Conservation (phyloP, 2,329 filamentous ascomycete species). For the Ophiocordyceps australis region DNA sequence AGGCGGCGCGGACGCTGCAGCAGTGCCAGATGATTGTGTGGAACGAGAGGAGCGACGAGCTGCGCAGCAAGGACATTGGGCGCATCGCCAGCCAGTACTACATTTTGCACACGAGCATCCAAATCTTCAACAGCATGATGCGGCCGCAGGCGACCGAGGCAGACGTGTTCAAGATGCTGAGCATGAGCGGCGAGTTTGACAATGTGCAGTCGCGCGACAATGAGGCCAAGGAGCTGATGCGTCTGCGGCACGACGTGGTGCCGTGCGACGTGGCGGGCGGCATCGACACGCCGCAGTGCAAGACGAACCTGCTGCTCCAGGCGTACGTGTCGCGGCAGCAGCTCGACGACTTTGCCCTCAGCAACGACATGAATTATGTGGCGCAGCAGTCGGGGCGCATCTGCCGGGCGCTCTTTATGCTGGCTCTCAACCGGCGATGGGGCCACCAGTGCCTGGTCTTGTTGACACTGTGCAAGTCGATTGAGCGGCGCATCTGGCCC, state of each 20-base stretch:
- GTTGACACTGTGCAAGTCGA: slow-evolving; percentile 84
- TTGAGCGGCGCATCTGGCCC: slow-evolving; percentile 90
- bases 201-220: slow-evolving; percentile 86
- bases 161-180: slow-evolving; percentile 89
- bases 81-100: slow-evolving; percentile 97
- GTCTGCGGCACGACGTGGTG: slow-evolving; percentile 50
- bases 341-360: slow-evolving; percentile 82
- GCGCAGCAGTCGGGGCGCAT: slow-evolving; percentile 92
- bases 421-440: slow-evolving; percentile 88
- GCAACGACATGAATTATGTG: slow-evolving; percentile 86
- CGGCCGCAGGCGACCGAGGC: slow-evolving; percentile 68
- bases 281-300: slow-evolving; percentile 57
- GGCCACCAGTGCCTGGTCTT: slow-evolving; percentile 88
- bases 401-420: slow-evolving; percentile 90
- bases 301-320: slow-evolving; percentile 91
- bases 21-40: slow-evolving; percentile 98
- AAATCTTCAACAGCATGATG: slow-evolving; percentile 97
- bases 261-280: slow-evolving; percentile 66
- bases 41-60: slow-evolving; percentile 83
- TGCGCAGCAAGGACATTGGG: slow-evolving; percentile 86
- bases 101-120: slow-evolving; percentile 79
- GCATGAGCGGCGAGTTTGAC: slow-evolving; percentile 94
- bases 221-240: slow-evolving; percentile 72
- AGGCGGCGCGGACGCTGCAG: slow-evolving; percentile 74
- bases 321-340: slow-evolving; percentile 80